Conservation (phyloP, 768 basidiomycete genomes). For the Hygrocybe punicea region DNA sequence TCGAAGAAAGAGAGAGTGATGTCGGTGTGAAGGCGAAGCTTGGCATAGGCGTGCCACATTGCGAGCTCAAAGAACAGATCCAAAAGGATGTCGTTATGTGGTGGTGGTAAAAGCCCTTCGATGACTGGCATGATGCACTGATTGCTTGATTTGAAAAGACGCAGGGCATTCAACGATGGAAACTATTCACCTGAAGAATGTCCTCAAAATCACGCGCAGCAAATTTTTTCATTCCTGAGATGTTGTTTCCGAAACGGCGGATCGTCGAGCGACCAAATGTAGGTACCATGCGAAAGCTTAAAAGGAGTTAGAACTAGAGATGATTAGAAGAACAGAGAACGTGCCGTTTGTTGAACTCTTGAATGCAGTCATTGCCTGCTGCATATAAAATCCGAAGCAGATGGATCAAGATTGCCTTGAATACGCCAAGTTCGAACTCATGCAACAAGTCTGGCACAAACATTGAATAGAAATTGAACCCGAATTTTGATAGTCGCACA, state of each 20-base stretch:
- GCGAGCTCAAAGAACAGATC: slow-evolving; percentile 34
- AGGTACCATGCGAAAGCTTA: slow-evolving; percentile 12
- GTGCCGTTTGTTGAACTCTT: slow-evolving; percentile 20
- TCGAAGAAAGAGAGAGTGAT: slow-evolving; percentile 28
- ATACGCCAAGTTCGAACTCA: slow-evolving; percentile 35
- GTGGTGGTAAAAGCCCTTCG: slow-evolving; percentile 32
- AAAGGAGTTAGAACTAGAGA: neutral
- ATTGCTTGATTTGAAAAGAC: neutral
- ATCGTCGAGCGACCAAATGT: slow-evolving; percentile 22
- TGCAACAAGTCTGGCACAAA: slow-evolving; percentile 30
- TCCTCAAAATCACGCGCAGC: slow-evolving; percentile 32
- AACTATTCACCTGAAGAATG: slow-evolving; percentile 24
- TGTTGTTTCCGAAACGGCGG: slow-evolving; percentile 19
- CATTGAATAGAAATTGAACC: slow-evolving; percentile 21
- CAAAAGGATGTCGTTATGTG: slow-evolving; percentile 26
- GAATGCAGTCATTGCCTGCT: slow-evolving; percentile 7
- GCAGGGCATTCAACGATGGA: neutral
- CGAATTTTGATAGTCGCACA: neutral
- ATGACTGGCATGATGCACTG: slow-evolving; percentile 39
- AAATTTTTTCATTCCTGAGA: slow-evolving; percentile 20
- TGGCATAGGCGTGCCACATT: slow-evolving; percentile 41
- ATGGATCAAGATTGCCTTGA: slow-evolving; percentile 30
- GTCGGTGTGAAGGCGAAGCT: slow-evolving; percentile 40
- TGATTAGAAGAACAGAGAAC: neutral
- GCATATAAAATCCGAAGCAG: slow-evolving; percentile 26